Base-by-base conservation (phyloP, 2,329 filamentous ascomycete genomes). In the Diaporthe sp. region DNA sequence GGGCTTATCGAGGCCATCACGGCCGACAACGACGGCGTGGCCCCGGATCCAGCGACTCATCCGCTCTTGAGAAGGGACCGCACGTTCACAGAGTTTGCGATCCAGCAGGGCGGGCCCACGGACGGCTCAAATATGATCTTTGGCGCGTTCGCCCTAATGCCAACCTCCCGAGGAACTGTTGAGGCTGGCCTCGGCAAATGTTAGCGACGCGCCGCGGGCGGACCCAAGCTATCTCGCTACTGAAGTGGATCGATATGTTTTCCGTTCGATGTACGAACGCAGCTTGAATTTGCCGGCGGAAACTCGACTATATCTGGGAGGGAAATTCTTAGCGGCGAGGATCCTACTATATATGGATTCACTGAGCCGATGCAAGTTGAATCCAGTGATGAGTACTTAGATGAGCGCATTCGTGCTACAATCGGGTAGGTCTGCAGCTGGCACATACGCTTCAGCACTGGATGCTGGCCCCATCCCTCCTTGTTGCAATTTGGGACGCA, bases 201-300 rank as follows among this genome's bases (percentile, higher is more conserved):
- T 53, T 13, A 39, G 37, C n/a, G 65, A 69, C 37, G 7, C n/a
- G 15, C 65, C 65, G 25, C 44, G 55, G 30, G 51, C 37, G 30
- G 47, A 69, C 30, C 65, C 65, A 6, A 69, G 55, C 27, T 69
- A 69, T 15, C 47, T 69, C 4, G 65, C 44, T 30, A 69, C 65
- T 13, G 32, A 69, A 12, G 65, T 69, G 30, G 65, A 69, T 42
- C 65, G 65, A 37, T 69, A 69, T 17, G 65, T 55, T 7, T 53
- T 69, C 4, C 42, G 65, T 7, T 35, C 50, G 2, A 53, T 51
- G 51, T 69, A 10, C 65, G 65, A 25, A 69, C 65, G 7, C 65
- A 69, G 17, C 27, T 42, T 55, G 22, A 25, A 12, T 69, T 69
- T 25, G 27, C 44, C 25, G 32, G 44, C 19, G 27, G 65, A 3